These are phyloP conservation scores for Dactylellina cionopaga DNA, from an alignment of 2,329 filamentous ascomycete genomes.

Conservation along the genomic window DNA sequence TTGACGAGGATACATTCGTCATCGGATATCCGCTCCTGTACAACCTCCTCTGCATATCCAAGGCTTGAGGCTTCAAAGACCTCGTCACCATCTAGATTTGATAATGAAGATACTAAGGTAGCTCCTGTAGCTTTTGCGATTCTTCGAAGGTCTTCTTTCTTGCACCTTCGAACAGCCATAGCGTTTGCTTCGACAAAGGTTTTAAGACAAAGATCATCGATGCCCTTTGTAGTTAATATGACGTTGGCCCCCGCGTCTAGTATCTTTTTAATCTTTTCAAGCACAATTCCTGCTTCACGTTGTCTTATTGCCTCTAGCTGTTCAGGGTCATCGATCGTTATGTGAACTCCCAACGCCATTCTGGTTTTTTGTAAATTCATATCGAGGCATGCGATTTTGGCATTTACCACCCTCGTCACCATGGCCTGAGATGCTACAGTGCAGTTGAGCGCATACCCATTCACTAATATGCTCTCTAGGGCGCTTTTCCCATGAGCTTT, in stretches of 20 bases:
- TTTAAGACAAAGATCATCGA: conserved; percentile 95
- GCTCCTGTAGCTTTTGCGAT: conserved; percentile 97
- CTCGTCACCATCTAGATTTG: conserved; percentile 96
- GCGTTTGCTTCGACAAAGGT: conserved; percentile 92
- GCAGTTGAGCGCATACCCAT: conserved; percentile 98
- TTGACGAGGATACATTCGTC: conserved; percentile 98
- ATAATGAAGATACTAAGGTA: conserved; percentile 89
- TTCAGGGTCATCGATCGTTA: conserved; percentile 95
- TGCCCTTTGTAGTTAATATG: conserved; percentile 95
- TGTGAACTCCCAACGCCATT: conserved; percentile 99
- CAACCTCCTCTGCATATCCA: conserved; percentile 91
- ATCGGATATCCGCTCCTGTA: conserved; percentile 98
- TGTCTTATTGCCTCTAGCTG: conserved; percentile 97
- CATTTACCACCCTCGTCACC: conserved; percentile 89
- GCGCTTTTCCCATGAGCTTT: conserved; percentile 97
- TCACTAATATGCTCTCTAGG: conserved; percentile 87
- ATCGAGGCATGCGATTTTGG: conserved; percentile 95
- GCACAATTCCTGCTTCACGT: conserved; percentile 88
- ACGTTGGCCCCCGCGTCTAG: conserved; percentile 97
- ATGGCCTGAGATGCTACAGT: conserved; percentile 98
- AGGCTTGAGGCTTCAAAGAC: conserved; percentile 91
- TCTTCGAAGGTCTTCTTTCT: conserved; percentile 95
- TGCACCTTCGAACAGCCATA: conserved; percentile 95
- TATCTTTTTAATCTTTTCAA: conserved; percentile 96
- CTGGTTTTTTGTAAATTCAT: conserved; percentile 99